phyloP scores from a whole-genome alignment of 345 rosid species.

The Carallia brachiata region DNA sequence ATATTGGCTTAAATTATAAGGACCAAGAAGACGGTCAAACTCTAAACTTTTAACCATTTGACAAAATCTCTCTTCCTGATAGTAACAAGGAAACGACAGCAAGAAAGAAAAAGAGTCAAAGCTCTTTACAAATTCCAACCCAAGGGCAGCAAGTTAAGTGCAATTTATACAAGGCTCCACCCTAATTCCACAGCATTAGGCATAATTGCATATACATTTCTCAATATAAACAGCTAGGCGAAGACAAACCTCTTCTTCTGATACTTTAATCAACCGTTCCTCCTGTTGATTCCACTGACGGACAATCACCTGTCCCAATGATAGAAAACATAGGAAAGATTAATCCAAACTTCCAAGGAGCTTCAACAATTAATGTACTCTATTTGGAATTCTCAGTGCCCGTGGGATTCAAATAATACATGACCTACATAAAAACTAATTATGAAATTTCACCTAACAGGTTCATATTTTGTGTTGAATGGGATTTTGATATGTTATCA shows the following conservation, averaged over 20 bases:
- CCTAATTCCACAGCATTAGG: neutral
- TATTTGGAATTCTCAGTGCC: neutral
- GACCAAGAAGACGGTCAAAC: constrained; percentile 79
- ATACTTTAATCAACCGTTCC: constrained; percentile 54
- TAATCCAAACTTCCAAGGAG: neutral
- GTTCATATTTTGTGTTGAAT: too few species aligned
- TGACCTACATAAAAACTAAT: too few species aligned
- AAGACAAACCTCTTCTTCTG: constrained; percentile 78
- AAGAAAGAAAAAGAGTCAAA: neutral
- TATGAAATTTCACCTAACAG: too few species aligned
- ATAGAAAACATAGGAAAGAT: constrained; percentile 8
- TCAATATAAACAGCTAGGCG: neutral
- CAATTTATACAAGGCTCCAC: neutral
- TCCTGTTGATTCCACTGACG: constrained; percentile 75
- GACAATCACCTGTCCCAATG: constrained; percentile 61
- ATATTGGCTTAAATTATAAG: constrained; percentile 61
- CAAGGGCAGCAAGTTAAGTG: neutral
- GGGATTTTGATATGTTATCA: too few species aligned
- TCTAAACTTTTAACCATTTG: constrained; percentile 67
- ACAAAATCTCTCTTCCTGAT: constrained; percentile 71
- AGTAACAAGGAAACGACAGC: neutral
- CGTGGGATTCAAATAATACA: too few species aligned
- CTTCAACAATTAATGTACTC: neutral
- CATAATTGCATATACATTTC: neutral
- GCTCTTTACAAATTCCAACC: neutral